phyloP scores from a whole-genome alignment of 2,329 filamentous ascomycete genomes.

The Drechslerella dactyloides region DNA sequence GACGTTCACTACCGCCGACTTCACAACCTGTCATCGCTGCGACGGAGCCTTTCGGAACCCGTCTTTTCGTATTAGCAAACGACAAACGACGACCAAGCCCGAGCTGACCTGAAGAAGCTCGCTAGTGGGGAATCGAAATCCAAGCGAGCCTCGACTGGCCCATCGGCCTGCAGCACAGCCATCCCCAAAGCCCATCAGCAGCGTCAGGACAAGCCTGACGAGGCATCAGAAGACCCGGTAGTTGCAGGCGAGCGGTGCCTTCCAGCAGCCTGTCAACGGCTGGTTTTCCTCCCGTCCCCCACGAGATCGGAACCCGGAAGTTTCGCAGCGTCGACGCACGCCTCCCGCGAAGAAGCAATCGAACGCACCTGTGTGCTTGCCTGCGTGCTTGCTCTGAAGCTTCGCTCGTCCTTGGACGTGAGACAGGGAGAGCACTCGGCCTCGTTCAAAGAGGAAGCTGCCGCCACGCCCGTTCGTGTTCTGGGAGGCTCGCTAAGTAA shows the following conservation, averaged over 20 bases:
- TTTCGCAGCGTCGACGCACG: background rate
- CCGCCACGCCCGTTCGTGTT: constrained; percentile 1
- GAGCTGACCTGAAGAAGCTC: constrained; percentile 1
- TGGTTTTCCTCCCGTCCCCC: background rate
- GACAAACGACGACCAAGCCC: background rate
- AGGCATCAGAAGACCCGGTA: background rate
- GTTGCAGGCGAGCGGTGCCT: background rate
- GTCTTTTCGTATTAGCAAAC: background rate
- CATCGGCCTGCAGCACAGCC: background rate
- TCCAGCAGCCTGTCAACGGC: background rate
- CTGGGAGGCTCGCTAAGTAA: constrained; percentile 4
- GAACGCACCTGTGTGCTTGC: background rate
- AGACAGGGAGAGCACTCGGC: background rate
- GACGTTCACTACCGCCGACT: too few relatives aligned
- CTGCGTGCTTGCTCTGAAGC: background rate
- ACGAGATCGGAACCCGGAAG: background rate
- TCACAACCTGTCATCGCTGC: background rate
- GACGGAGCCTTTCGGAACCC: constrained; percentile 2
- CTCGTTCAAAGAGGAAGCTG: constrained; percentile 7
- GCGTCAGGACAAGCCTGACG: background rate
- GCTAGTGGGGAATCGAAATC: background rate
- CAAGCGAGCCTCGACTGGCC: constrained; percentile 2
- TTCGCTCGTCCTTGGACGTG: background rate
- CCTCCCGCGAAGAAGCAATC: background rate
- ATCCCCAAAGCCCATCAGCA: background rate